Evolutionary conservation across 2,329 filamentous ascomycete genomes (phyloP).

Genomic region (Sordariomycetes sp.): DNA sequence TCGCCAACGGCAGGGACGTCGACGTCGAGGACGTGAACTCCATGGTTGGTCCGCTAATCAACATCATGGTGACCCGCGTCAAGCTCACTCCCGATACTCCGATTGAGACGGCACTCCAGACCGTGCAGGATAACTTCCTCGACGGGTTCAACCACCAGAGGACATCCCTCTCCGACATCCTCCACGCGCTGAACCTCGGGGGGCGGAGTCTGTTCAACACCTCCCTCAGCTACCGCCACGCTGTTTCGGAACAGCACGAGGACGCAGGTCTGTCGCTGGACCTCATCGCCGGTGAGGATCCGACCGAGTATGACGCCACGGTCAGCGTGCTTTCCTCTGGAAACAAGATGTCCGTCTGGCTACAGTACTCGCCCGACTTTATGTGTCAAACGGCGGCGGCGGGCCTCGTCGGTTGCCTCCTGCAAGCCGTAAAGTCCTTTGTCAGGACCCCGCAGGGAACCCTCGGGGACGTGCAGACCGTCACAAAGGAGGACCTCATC

Average conservation of each 20-base stretch:
- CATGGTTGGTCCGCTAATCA: neutral
- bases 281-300: neutral
- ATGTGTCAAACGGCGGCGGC: neutral
- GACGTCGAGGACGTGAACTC: neutral
- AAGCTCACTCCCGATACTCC: neutral
- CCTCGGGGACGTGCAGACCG: neutral
- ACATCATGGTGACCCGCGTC: neutral
- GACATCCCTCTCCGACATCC: neutral
- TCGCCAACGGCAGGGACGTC: neutral
- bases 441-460: neutral
- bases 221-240: neutral
- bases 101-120: neutral
- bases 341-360: neutral
- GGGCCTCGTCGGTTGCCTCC: neutral
- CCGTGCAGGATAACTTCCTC: neutral
- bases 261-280: neutral
- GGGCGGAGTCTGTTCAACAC: neutral
- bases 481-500: slow-evolving; percentile 18
- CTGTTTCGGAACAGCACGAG: neutral
- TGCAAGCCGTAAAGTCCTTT: neutral
- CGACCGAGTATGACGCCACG: neutral
- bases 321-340: neutral
- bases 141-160: neutral
- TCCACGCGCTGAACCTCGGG: neutral
- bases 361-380: neutral